phyloP scores from a whole-genome alignment of 2,329 filamentous ascomycete species.

The Diaporthe ilicicola region DNA sequence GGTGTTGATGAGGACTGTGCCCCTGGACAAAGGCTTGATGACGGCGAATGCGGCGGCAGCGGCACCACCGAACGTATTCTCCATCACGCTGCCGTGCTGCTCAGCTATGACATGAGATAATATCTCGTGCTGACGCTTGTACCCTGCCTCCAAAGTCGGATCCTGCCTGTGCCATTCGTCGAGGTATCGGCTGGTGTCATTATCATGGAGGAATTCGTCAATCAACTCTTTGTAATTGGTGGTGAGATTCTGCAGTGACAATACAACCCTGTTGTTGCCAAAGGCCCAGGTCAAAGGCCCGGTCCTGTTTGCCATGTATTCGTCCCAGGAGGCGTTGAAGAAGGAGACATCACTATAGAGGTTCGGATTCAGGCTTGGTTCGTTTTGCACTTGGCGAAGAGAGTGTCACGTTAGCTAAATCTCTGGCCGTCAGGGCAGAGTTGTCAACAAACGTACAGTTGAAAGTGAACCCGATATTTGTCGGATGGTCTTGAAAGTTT shows the following conservation, averaged over 20 bases:
- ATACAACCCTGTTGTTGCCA: conserved; percentile 37
- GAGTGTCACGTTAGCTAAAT: neutral
- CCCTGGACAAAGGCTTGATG: conserved; percentile 41
- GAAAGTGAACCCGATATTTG: conserved; percentile 39
- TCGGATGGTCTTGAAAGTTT: conserved; percentile 58
- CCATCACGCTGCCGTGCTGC: conserved; percentile 47
- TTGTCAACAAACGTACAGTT: conserved; percentile 34
- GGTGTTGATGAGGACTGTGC: conserved; percentile 49
- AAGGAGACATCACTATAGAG: conserved; percentile 4
- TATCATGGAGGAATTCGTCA: neutral
- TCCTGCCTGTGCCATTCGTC: conserved; percentile 24
- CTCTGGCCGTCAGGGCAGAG: neutral
- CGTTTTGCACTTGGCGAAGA: neutral
- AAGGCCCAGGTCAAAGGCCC: conserved; percentile 38
- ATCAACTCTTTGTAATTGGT: conserved; percentile 30
- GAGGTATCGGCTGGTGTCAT: neutral
- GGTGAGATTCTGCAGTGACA: conserved; percentile 34
- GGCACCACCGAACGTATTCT: conserved; percentile 40
- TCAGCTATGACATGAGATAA: conserved; percentile 30
- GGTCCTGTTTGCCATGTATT: conserved; percentile 39
- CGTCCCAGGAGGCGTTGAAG: conserved; percentile 29
- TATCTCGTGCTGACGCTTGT: conserved; percentile 34
- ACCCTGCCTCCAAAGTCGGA: conserved; percentile 34
- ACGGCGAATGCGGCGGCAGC: conserved; percentile 34
- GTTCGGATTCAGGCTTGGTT: conserved; percentile 7